Conservation (phyloP, 78 protist genomes). For the Pelomyxa schiedti region DNA sequence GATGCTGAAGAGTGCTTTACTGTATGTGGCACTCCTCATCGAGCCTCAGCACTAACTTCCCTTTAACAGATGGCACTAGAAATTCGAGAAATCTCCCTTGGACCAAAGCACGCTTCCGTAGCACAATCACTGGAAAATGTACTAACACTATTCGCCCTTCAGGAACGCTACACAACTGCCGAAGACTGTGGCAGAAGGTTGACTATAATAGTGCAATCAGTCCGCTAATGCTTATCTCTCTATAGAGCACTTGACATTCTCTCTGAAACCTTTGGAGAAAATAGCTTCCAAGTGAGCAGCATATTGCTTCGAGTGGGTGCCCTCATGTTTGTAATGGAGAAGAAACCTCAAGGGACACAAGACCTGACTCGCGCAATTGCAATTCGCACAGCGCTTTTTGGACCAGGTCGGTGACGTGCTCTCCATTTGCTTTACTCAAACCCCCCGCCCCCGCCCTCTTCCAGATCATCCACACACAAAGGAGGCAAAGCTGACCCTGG, state of each 20-base stretch:
- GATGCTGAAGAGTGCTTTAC: conserved; percentile 47
- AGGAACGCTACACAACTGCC: conserved; percentile 19
- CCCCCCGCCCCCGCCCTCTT: conserved; percentile 16
- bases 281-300: conserved; percentile 1
- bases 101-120: conserved; percentile 19
- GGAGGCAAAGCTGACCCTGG: not conserved
- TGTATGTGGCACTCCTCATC: no score
- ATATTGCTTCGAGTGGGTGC: conserved; percentile 18
- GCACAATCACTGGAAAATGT: conserved; percentile 36
- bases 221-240: conserved; percentile 9
- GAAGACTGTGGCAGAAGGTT: not conserved
- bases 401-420: no score
- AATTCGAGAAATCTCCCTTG: conserved; percentile 24
- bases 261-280: conserved; percentile 24
- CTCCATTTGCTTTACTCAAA: no score
- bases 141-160: conserved; percentile 36
- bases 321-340: conserved; percentile 5
- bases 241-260: conserved; percentile 21
- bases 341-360: not conserved
- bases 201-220: not conserved
- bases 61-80: conserved; percentile 27
- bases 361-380: conserved; percentile 5
- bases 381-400: conserved; percentile 20
- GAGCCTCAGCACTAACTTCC: no score
- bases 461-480: conserved; percentile 6